These are phyloP conservation scores for Penicillium samsonianum DNA, from an alignment of 495 filamentous ascomycete genomes.

Conservation along the genomic window DNA sequence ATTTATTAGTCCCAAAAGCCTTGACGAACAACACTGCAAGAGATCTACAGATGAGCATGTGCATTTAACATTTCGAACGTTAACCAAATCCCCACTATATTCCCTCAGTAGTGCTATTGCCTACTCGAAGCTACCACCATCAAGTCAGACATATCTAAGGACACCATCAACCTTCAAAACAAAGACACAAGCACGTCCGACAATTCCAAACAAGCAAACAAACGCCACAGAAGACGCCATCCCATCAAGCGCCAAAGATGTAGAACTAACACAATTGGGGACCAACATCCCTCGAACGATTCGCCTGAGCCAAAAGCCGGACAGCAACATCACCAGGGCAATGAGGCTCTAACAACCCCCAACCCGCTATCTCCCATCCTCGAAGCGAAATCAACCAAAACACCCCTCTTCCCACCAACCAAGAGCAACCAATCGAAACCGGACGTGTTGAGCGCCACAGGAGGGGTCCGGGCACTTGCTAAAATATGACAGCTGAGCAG, in stretches of 20 bases:
- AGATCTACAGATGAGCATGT: neutral
- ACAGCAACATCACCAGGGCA: neutral
- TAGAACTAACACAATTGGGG: neutral
- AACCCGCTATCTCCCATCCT: neutral
- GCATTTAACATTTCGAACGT: neutral
- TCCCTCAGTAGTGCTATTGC: neutral
- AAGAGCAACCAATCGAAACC: constrained; percentile 1
- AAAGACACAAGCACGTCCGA: neutral
- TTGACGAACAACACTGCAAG: neutral
- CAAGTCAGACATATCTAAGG: neutral
- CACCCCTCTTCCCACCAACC: neutral
- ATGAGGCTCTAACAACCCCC: neutral
- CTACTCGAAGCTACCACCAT: neutral
- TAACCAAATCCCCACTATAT: neutral
- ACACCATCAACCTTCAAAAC: neutral
- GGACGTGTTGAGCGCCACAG: neutral
- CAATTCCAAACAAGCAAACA: neutral
- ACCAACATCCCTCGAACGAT: neutral
- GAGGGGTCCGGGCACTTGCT: constrained; percentile 4
- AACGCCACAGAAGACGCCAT: neutral
- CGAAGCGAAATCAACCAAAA: neutral
- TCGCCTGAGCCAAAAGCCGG: neutral
- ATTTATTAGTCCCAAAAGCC: neutral
- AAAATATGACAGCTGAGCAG: constrained; percentile 7
- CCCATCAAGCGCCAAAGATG: neutral